Conservation (phyloP, 2,329 filamentous ascomycete genomes). For the Alternaria triticimaculans region DNA sequence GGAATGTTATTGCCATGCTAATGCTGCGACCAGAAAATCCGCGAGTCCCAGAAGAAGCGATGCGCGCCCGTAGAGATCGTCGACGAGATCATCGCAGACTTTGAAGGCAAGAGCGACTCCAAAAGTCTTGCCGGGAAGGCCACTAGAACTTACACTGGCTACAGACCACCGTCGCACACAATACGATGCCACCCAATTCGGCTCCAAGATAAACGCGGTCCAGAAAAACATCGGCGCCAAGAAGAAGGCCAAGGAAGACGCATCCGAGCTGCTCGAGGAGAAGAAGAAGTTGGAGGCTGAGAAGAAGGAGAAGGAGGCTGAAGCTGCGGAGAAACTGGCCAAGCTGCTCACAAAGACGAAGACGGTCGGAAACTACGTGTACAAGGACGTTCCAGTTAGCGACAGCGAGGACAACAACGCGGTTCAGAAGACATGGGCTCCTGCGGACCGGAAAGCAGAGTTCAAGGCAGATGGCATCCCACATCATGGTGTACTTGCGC, state of each 20-base stretch:
- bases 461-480: conserved; percentile 83
- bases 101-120: conserved; percentile 57
- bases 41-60: conserved; percentile 85
- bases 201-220: conserved; percentile 82
- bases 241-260: conserved; percentile 91
- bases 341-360: conserved; percentile 79
- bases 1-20: background rate
- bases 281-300: conserved; percentile 80
- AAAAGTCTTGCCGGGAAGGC: background rate
- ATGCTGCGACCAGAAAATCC: conserved; percentile 65
- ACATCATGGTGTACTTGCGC: conserved; percentile 90
- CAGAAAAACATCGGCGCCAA: conserved; percentile 90
- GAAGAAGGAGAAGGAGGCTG: conserved; percentile 79
- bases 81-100: conserved; percentile 87
- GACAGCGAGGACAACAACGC: conserved; percentile 89
- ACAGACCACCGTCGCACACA: conserved; percentile 77
- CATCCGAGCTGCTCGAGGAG: conserved; percentile 76
- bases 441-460: conserved; percentile 74
- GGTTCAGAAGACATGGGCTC: conserved; percentile 78
- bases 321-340: conserved; percentile 76
- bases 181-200: conserved; percentile 80
- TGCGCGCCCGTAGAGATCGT: conserved; percentile 82
- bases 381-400: conserved; percentile 83
- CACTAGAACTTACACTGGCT: background rate
- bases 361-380: conserved; percentile 89